Conservation (phyloP, 768 basidiomycete species). For the Fomitopsis pulvina region DNA sequence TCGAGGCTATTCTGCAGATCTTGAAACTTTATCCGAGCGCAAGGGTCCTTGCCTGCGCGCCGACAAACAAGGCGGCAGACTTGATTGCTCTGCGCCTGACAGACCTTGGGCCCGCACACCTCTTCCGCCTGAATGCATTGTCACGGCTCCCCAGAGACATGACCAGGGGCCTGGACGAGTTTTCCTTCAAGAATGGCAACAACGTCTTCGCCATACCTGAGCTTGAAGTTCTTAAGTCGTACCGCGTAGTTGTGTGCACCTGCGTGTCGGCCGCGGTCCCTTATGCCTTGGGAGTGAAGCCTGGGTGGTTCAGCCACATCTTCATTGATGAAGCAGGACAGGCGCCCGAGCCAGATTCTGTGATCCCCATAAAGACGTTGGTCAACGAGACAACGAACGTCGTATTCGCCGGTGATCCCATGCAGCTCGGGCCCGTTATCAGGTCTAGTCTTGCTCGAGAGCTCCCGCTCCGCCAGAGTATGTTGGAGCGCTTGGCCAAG, state of each 20-base stretch:
- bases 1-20: slow-evolving; percentile 30
- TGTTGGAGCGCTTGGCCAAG: slow-evolving; percentile 21
- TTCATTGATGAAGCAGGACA: slow-evolving; percentile 64
- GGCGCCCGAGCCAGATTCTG: slow-evolving; percentile 50
- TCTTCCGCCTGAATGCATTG: slow-evolving; percentile 53
- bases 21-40: slow-evolving; percentile 13
- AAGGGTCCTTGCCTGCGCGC: slow-evolving; percentile 29
- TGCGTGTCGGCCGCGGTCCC: slow-evolving; percentile 48
- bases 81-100: slow-evolving; percentile 24
- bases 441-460: slow-evolving; percentile 20
- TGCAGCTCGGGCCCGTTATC: slow-evolving; percentile 32
- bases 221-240: slow-evolving; percentile 31
- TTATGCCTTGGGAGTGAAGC: slow-evolving; percentile 38
- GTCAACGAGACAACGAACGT: slow-evolving; percentile 27
- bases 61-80: slow-evolving; percentile 31
- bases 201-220: slow-evolving; percentile 27
- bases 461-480: slow-evolving; percentile 24
- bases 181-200: slow-evolving; percentile 30
- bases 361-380: slow-evolving; percentile 34
- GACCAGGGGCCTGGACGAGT: slow-evolving; percentile 27
- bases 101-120: slow-evolving; percentile 17
- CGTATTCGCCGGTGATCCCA: slow-evolving; percentile 30
- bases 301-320: slow-evolving; percentile 56
- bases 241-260: slow-evolving; percentile 49
- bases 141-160: slow-evolving; percentile 25